Conservation (phyloP, 495 filamentous ascomycete species). For the Podospora pseudocomata region DNA sequence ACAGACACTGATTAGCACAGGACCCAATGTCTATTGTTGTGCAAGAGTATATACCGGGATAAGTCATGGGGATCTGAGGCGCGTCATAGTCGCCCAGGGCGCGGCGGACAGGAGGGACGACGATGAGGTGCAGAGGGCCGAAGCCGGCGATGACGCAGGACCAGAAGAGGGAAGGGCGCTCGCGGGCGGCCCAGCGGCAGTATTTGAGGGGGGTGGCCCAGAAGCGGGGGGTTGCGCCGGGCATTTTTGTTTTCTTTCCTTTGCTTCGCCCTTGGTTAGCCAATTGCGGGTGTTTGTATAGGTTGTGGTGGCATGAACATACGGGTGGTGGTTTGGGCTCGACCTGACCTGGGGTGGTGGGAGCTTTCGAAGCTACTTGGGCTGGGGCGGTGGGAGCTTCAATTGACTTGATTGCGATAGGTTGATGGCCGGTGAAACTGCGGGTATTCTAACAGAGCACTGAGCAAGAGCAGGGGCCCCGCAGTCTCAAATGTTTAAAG, state of each 20-base stretch:
- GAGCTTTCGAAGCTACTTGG: neutral
- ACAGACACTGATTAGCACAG: neutral
- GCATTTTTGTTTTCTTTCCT: conserved; percentile 41
- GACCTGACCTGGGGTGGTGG: neutral
- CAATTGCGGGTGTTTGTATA: neutral
- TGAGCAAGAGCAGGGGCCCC: conserved; percentile 6
- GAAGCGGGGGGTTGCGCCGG: conserved; percentile 63
- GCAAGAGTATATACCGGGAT: conserved; percentile 63
- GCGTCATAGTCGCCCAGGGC: conserved; percentile 67
- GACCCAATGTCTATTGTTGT: too few species aligned
- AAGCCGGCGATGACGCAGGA: conserved; percentile 65
- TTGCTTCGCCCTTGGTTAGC: neutral
- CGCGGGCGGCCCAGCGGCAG: conserved; percentile 78
- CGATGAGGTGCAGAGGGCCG: conserved; percentile 65
- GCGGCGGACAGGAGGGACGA: conserved; percentile 65
- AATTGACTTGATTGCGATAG: conserved; percentile 1
- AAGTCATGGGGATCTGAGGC: conserved; percentile 74
- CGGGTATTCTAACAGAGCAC: conserved; percentile 16
- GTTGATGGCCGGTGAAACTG: conserved; percentile 21
- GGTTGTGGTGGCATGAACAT: neutral
- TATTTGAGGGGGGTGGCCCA: conserved; percentile 77
- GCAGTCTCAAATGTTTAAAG: neutral
- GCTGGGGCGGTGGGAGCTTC: neutral
- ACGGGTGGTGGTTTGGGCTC: neutral
- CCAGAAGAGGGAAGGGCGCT: conserved; percentile 86